phyloP scores from a whole-genome alignment of 2,329 filamentous ascomycete genomes.

The Cladosporium velox region DNA sequence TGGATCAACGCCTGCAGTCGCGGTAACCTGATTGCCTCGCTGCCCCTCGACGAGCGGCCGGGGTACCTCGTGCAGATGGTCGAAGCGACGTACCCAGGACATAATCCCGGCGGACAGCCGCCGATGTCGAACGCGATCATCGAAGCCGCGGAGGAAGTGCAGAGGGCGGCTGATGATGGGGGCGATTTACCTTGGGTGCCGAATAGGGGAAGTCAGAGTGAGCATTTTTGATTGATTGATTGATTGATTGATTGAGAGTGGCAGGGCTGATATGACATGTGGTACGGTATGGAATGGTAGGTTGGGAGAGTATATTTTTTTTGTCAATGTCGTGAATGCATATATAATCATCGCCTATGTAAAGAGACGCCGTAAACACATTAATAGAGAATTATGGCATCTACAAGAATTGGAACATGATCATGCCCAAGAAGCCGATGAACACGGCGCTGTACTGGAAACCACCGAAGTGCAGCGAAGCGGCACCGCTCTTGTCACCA shows the following conservation, averaged over 20 bases:
- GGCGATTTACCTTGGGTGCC: not conserved
- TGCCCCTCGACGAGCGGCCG: not conserved
- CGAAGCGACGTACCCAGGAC: not conserved
- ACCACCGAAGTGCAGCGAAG: not conserved
- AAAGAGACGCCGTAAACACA: not conserved
- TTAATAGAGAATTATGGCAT: not conserved
- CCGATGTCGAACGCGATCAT: not conserved
- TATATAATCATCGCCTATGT: not conserved
- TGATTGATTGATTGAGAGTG: too few relatives aligned
- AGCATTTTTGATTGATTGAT: not conserved
- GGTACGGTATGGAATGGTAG: too few relatives aligned
- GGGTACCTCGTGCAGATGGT: not conserved
- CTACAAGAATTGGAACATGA: conserved; percentile 16
- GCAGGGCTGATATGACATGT: too few relatives aligned
- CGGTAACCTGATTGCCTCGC: not conserved
- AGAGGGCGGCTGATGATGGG: not conserved
- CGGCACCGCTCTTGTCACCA: conserved; percentile 3
- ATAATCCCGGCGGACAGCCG: conserved; percentile 6
- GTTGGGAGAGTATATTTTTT: not conserved
- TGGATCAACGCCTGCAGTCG: conserved; percentile 2
- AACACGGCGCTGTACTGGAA: conserved; percentile 15
- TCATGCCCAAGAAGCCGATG: conserved; percentile 10
- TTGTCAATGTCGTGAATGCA: not conserved
- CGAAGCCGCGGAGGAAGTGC: not conserved
- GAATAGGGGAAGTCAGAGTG: not conserved